Conservation (phyloP, 1,139 yeast species). For the Magnusiomyces suaveolens region DNA sequence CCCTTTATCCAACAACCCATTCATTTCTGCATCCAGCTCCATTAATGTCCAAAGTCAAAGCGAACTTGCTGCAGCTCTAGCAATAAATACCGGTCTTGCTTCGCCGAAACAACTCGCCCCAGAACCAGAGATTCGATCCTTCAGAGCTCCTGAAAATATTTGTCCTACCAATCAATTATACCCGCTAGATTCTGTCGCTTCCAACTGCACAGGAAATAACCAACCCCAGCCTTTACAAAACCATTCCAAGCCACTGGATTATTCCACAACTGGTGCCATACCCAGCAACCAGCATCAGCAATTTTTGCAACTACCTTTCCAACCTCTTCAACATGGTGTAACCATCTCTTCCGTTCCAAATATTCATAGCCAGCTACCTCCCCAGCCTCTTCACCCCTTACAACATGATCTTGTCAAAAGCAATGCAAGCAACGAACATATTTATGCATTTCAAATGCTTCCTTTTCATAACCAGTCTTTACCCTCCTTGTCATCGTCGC, state of each 20-base stretch:
- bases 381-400: neutral
- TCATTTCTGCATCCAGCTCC: neutral
- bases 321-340: neutral
- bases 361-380: neutral
- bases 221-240: neutral
- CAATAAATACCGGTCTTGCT: neutral
- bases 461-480: neutral
- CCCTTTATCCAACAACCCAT: neutral
- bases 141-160: neutral
- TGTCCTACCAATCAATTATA: neutral
- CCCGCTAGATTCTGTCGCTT: neutral
- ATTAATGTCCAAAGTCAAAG: neutral
- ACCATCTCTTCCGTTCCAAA: neutral
- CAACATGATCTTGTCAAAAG: neutral
- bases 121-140: neutral
- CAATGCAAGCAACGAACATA: neutral
- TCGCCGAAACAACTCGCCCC: neutral
- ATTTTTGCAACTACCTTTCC: neutral
- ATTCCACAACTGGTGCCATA: neutral
- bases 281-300: neutral
- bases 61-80: conserved; percentile 15
- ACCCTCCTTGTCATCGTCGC: neutral
- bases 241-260: neutral
- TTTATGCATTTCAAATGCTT: neutral
- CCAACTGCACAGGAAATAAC: neutral